Percentiles rank a stretch among this genome's conserved stretches.
Conservation (phyloP, 139 green algal species). For the Trebouxia sp. region DNA sequence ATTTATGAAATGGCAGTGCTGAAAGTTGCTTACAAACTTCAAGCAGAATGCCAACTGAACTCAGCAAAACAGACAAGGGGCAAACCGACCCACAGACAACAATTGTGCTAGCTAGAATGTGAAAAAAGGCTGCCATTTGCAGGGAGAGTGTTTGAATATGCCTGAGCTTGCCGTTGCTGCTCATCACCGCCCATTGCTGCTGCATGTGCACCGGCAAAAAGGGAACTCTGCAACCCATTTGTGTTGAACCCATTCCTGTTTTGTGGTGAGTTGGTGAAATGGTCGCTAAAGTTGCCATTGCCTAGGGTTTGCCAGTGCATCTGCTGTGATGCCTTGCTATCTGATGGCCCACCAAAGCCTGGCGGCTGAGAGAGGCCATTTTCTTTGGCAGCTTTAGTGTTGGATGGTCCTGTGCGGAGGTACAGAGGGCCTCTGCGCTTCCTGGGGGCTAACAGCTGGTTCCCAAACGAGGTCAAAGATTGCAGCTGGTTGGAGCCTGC, state of each 20-base stretch:
- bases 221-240: not conserved
- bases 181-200: not conserved
- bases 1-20: slow-evolving; percentile 3
- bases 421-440: slow-evolving; percentile 19
- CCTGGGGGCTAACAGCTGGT: not conserved
- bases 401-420: not conserved
- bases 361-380: not conserved
- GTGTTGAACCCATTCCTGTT: slow-evolving; percentile 2
- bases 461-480: slow-evolving; percentile 1
- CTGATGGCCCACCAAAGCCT: not conserved
- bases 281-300: not conserved
- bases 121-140: slow-evolving; percentile 16
- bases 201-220: slow-evolving; percentile 7
- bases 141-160: slow-evolving; percentile 1
- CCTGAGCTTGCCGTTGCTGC: not conserved
- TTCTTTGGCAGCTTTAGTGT: not conserved
- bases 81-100: too few relatives aligned
- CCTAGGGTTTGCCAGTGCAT: not conserved
- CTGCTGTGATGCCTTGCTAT: not conserved
- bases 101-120: not conserved
- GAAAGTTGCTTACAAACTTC: not conserved
- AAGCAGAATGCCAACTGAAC: not conserved
- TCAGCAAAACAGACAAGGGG: not conserved
- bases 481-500: slow-evolving; percentile 4
- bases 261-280: not conserved